A percentile compares a stretch with the other conserved stretches of the same genome.
These are phyloP conservation scores for Clarireedia homoeocarpa DNA, from an alignment of 2,329 filamentous ascomycete species.

Conservation along the genomic window DNA sequence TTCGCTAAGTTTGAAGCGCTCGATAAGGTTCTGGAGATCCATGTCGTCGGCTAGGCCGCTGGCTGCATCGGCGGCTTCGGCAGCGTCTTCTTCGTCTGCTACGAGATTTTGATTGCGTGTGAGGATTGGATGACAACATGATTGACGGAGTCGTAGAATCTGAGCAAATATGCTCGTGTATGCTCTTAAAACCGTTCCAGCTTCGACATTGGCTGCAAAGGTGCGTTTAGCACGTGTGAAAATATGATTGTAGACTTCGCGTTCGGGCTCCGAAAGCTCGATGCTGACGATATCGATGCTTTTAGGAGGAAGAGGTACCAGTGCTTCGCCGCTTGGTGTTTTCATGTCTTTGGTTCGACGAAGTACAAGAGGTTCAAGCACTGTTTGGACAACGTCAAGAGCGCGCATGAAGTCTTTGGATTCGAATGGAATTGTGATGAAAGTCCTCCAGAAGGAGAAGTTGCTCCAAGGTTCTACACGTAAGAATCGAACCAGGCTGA, in stretches of 20 bases:
- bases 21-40: conserved; percentile 81
- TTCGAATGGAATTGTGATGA: conserved; percentile 96
- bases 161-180: conserved; percentile 98
- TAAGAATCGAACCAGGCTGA: conserved; percentile 85
- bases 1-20: conserved; percentile 68
- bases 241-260: conserved; percentile 89
- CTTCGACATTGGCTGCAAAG: conserved; percentile 80
- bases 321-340: conserved; percentile 72
- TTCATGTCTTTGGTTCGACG: conserved; percentile 97
- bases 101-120: conserved; percentile 80
- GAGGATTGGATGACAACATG: conserved; percentile 86
- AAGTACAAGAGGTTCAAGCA: conserved; percentile 91
- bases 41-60: conserved; percentile 89
- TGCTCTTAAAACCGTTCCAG: conserved; percentile 87
- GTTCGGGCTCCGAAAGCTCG: conserved; percentile 75
- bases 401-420: conserved; percentile 90
- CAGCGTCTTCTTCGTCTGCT: conserved; percentile 80
- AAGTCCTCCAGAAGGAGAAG: conserved; percentile 98
- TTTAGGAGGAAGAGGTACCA: conserved; percentile 77
- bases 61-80: conserved; percentile 65
- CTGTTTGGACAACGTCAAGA: conserved; percentile 92
- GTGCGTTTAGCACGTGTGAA: conserved; percentile 75
- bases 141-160: conserved; percentile 84
- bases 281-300: conserved; percentile 80
- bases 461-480: conserved; percentile 97